Conservation (phyloP, 202 grass and related monocot species). For the Carex sylvatica region DNA sequence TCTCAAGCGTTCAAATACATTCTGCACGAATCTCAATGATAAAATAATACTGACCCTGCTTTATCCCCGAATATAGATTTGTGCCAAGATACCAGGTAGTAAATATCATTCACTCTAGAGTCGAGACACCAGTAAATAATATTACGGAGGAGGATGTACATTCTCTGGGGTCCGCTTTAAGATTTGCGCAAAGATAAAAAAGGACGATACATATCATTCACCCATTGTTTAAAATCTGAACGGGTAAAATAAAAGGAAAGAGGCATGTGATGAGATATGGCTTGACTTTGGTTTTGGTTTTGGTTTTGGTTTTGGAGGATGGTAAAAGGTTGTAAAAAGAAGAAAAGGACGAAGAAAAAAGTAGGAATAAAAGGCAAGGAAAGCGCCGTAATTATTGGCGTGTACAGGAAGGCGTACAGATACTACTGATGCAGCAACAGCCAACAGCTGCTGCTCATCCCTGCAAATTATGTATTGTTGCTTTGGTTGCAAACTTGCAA, state of each 20-base stretch:
- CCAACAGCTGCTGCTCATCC: neutral
- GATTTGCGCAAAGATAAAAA: too few species aligned
- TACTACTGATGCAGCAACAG: neutral
- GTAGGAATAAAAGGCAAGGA: conserved; percentile 5
- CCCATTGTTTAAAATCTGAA: too few species aligned
- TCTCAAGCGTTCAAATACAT: too few species aligned
- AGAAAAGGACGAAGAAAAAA: neutral
- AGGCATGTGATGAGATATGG: neutral
- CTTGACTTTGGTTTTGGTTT: neutral
- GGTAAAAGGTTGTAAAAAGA: neutral
- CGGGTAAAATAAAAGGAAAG: neutral
- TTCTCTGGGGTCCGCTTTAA: too few species aligned
- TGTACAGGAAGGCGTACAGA: conserved; percentile 28
- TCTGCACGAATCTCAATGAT: too few species aligned
- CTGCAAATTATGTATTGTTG: conserved; percentile 7
- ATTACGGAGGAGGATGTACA: too few species aligned
- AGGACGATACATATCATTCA: too few species aligned
- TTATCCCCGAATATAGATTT: too few species aligned
- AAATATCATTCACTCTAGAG: too few species aligned
- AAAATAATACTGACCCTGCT: too few species aligned
- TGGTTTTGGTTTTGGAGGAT: neutral
- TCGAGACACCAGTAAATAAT: too few species aligned
- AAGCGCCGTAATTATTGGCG: conserved; percentile 33
- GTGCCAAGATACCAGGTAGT: too few species aligned
- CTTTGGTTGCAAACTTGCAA: neutral